phyloP scores from a whole-genome alignment of 1,139 yeast species.

The Komagataea norvegica region DNA sequence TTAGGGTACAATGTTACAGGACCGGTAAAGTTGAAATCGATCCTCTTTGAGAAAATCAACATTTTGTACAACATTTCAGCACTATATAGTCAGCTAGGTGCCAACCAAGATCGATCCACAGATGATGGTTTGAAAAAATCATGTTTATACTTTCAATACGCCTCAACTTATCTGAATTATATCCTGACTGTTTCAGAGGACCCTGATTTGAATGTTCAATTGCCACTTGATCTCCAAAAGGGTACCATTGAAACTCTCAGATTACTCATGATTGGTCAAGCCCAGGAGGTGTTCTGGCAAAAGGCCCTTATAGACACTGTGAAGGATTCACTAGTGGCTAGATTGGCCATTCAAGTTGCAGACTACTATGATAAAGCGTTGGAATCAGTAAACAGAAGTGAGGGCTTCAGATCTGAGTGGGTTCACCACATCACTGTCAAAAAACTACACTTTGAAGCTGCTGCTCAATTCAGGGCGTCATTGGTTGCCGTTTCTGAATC shows the following conservation, averaged over 20 bases:
- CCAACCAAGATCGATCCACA: slow-evolving; percentile 37
- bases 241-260: slow-evolving; percentile 41
- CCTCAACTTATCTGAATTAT: slow-evolving; percentile 64
- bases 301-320: slow-evolving; percentile 55
- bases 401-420: slow-evolving; percentile 59
- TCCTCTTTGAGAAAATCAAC: slow-evolving; percentile 56
- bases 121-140: slow-evolving; percentile 58
- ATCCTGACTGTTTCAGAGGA: slow-evolving; percentile 30
- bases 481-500: slow-evolving; percentile 42
- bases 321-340: slow-evolving; percentile 59
- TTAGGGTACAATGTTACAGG: slow-evolving; percentile 51
- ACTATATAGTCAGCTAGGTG: slow-evolving; percentile 52
- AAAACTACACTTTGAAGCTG: slow-evolving; percentile 60
- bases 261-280: slow-evolving; percentile 68
- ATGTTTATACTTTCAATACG: slow-evolving; percentile 58
- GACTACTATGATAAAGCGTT: slow-evolving; percentile 50
- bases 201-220: slow-evolving; percentile 21
- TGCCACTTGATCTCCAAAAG: slow-evolving; percentile 41
- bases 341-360: slow-evolving; percentile 60
- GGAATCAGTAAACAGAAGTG: slow-evolving; percentile 42
- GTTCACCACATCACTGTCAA: slow-evolving; percentile 55
- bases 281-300: slow-evolving; percentile 84
- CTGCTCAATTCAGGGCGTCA: slow-evolving; percentile 62
- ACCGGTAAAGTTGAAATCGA: slow-evolving; percentile 41
- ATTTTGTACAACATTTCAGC: slow-evolving; percentile 68